Evolutionary conservation across 2,329 filamentous ascomycete genomes (phyloP).

Genomic region (Furcasterigmium sp.): DNA sequence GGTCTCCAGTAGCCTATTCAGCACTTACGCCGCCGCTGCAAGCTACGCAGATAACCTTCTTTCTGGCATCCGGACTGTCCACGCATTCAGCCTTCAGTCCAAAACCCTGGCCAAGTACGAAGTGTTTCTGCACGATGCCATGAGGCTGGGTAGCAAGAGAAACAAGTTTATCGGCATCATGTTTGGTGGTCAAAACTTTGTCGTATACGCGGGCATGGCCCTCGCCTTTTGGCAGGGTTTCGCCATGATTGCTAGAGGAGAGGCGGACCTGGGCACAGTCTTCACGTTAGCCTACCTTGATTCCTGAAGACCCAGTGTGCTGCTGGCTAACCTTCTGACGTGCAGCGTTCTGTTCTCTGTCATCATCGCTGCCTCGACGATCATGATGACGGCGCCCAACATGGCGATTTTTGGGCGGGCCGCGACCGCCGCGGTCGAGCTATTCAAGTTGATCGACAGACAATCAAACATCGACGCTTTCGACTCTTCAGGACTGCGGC

Average conservation of each 20-base stretch:
- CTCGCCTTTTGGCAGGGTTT: slow-evolving; percentile 21
- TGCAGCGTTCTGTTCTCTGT: slow-evolving; percentile 18
- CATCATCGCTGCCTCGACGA: slow-evolving; percentile 15
- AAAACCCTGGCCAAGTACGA: slow-evolving; percentile 9
- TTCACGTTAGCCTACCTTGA: slow-evolving; percentile 8
- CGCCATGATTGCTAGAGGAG: slow-evolving; percentile 25
- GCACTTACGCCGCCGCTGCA: slow-evolving; percentile 17
- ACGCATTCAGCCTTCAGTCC: slow-evolving; percentile 11
- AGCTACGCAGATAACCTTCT: slow-evolving; percentile 20
- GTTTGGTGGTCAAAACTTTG: slow-evolving; percentile 38
- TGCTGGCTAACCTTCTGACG: slow-evolving; percentile 19
- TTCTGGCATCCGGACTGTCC: slow-evolving; percentile 8
- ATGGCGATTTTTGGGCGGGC: slow-evolving; percentile 12
- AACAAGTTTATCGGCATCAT: slow-evolving; percentile 17
- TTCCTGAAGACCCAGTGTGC: slow-evolving; percentile 14
- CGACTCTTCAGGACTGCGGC: slow-evolving; percentile 9
- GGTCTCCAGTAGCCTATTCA: slow-evolving; percentile 17
- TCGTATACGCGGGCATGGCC: slow-evolving; percentile 11
- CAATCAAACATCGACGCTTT: slow-evolving; percentile 16
- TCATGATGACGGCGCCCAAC: slow-evolving; percentile 14
- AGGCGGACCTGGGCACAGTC: slow-evolving; percentile 7
- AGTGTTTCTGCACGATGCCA: slow-evolving; percentile 1
- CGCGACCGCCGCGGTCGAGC: slow-evolving; percentile 12
- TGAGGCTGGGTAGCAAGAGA: slow-evolving; percentile 24
- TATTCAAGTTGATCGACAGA: slow-evolving; percentile 17